phyloP scores from a whole-genome alignment of 345 rosid genomes.

The Melastoma malabathricum region DNA sequence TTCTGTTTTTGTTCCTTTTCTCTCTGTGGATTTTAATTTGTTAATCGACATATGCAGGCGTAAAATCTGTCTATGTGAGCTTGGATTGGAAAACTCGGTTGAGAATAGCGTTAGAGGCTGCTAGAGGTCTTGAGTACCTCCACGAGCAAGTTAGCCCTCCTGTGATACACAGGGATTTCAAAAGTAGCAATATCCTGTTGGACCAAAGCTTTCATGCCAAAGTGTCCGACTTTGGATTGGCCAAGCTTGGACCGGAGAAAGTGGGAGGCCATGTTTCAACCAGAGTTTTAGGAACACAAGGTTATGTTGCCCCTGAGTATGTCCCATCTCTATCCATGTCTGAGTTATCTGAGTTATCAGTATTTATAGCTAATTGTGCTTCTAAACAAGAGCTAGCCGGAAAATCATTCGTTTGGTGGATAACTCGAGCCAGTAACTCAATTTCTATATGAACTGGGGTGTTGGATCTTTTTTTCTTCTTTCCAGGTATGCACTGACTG shows the following conservation, averaged over 20 bases:
- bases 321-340: slow-evolving; percentile 1
- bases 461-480: background rate
- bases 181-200: slow-evolving; percentile 62
- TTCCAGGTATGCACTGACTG: slow-evolving; percentile 77
- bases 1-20: background rate
- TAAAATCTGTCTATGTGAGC: slow-evolving; percentile 24
- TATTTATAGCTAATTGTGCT: no score
- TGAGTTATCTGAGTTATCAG: no score
- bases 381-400: no score
- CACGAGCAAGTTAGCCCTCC: slow-evolving; percentile 65
- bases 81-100: slow-evolving; percentile 68
- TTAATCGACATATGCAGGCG: slow-evolving; percentile 24
- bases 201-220: slow-evolving; percentile 55
- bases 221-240: slow-evolving; percentile 73
- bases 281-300: slow-evolving; percentile 65
- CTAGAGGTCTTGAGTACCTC: slow-evolving; percentile 75
- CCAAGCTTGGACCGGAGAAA: slow-evolving; percentile 62
- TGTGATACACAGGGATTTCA: slow-evolving; percentile 66
- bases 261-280: slow-evolving; percentile 71
- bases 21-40: background rate
- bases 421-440: background rate
- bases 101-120: slow-evolving; percentile 72
- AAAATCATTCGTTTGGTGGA: background rate
- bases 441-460: background rate
- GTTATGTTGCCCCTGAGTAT: slow-evolving; percentile 78